Percentiles rank a stretch among this genome's conserved stretches.
These are phyloP conservation scores for Amphirosellinia nigrospora DNA, from an alignment of 495 filamentous ascomycete species.

Conservation along the genomic window DNA sequence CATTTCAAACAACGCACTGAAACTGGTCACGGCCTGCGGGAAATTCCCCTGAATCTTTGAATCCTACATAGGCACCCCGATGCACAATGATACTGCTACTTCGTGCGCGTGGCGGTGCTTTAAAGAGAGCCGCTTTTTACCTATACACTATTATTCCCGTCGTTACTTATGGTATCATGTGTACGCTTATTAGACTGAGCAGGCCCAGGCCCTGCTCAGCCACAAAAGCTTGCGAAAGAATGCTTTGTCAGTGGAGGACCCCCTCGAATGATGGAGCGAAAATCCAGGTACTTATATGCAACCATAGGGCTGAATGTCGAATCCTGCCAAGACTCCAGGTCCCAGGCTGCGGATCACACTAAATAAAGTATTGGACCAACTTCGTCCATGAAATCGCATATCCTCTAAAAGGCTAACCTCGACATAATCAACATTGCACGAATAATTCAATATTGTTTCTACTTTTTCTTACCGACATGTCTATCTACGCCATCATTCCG, in stretches of 20 bases:
- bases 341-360: constrained; percentile 18
- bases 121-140: background rate
- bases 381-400: background rate
- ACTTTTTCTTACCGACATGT: constrained; percentile 23
- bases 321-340: constrained; percentile 3
- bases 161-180: background rate
- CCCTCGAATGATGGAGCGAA: no score
- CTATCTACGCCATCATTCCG: constrained; percentile 17
- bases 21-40: constrained; percentile 7
- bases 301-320: constrained; percentile 25
- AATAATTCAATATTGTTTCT: constrained; percentile 14
- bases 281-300: no score
- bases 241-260: no score
- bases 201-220: no score
- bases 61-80: background rate
- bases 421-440: constrained; percentile 2
- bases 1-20: constrained; percentile 15
- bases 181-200: background rate
- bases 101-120: background rate
- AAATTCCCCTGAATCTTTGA: constrained; percentile 3
- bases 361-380: background rate
- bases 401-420: background rate
- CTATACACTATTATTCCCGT: background rate
- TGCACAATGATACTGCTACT: background rate
- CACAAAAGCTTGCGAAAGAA: constrained; percentile 14